Evolutionary conservation across 2,329 filamentous ascomycete species (phyloP).

Genomic region (Sporothrix sp.): DNA sequence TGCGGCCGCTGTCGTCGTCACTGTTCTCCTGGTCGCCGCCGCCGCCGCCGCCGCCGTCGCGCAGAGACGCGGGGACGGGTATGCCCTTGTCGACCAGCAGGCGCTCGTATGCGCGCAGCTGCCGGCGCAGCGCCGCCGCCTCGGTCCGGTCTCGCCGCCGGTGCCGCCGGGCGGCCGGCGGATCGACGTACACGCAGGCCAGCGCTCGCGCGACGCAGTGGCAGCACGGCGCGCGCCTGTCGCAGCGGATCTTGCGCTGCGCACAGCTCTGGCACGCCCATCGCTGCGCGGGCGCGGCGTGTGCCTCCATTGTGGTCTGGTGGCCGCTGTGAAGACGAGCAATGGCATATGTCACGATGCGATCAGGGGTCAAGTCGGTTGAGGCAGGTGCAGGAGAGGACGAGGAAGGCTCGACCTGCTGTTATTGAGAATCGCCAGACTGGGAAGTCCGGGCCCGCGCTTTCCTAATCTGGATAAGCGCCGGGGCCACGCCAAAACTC

Average conservation of each 20-base stretch:
- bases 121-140: too few species aligned
- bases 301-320: neutral
- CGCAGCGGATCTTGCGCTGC: slow-evolving; percentile 18
- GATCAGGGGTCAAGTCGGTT: too few species aligned
- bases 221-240: slow-evolving; percentile 15
- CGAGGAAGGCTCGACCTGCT: too few species aligned
- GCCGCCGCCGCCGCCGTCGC: neutral
- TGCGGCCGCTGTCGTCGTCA: slow-evolving; percentile 12
- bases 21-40: neutral
- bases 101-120: slow-evolving; percentile 22
- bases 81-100: slow-evolving; percentile 23
- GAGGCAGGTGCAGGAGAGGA: too few species aligned
- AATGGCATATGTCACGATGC: too few species aligned
- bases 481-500: too few species aligned
- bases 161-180: slow-evolving; percentile 13
- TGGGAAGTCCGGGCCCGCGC: slow-evolving; percentile 5
- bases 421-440: neutral
- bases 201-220: slow-evolving; percentile 15
- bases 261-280: slow-evolving; percentile 16
- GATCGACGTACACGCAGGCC: slow-evolving; percentile 20
- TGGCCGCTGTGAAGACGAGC: too few species aligned
- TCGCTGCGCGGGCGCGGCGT: neutral
- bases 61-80: neutral
- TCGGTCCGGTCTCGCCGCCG: too few species aligned
- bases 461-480: slow-evolving; percentile 3